Evolutionary conservation across 768 basidiomycete genomes (phyloP).

Genomic region (Phaeotremella skinneri): DNA sequence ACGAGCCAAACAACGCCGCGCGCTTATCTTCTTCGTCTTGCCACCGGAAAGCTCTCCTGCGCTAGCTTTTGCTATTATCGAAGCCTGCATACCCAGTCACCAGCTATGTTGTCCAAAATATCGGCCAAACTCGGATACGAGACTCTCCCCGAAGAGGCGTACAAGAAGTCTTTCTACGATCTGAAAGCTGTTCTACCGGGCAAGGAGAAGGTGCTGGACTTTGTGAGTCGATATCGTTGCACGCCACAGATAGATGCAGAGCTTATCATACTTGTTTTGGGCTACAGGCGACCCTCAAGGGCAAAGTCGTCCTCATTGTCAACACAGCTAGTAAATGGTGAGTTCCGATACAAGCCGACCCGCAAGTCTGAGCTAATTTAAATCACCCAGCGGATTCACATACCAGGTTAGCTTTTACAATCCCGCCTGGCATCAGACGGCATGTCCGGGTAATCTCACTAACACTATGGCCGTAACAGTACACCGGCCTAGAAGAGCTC

Average conservation of each 20-base stretch:
- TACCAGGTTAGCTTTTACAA: constrained; percentile 31
- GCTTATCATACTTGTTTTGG: not conserved
- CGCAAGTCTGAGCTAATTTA: constrained; percentile 3
- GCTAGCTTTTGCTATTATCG: too few relatives aligned
- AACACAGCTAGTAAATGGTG: constrained; percentile 53
- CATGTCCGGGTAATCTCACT: not conserved
- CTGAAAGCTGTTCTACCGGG: constrained; percentile 45
- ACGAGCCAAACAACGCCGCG: too few relatives aligned
- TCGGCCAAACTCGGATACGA: constrained; percentile 41
- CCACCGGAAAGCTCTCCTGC: too few relatives aligned
- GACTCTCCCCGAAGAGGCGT: constrained; percentile 28
- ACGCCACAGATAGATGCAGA: not conserved
- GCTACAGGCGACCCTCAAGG: constrained; percentile 34
- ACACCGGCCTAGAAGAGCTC: constrained; percentile 69
- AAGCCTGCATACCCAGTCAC: too few relatives aligned
- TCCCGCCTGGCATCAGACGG: not conserved
- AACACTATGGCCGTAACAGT: constrained; percentile 18
- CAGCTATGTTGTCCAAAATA: not conserved
- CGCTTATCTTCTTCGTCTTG: too few relatives aligned
- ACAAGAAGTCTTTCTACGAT: constrained; percentile 45
- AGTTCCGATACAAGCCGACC: constrained; percentile 13
- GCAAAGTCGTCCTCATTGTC: constrained; percentile 52
- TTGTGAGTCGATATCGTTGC: constrained; percentile 27
- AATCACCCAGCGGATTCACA: constrained; percentile 46
- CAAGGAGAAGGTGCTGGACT: constrained; percentile 33